A percentile compares a stretch with the other conserved stretches of the same genome.
Evolutionary conservation across 1,284 basidiomycete species (phyloP).

Genomic region (Boletus sp.): DNA sequence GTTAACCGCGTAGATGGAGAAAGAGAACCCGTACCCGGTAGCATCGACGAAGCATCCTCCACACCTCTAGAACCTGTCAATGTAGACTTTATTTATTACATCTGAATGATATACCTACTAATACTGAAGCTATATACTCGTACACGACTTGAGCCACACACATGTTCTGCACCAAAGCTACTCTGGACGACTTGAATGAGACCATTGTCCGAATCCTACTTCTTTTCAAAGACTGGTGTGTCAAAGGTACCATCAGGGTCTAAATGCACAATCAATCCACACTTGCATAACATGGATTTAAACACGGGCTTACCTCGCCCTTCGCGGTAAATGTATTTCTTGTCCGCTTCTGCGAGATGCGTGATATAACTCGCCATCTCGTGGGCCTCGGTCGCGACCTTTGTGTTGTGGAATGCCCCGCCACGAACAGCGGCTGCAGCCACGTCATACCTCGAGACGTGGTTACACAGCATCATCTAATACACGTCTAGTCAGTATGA

Average conservation of each 20-base stretch:
- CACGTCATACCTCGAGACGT: constrained; percentile 60
- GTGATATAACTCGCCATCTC: constrained; percentile 47
- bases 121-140: no score
- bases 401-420: constrained; percentile 47
- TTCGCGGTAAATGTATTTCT: constrained; percentile 50
- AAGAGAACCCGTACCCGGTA: no score
- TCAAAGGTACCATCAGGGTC: constrained; percentile 49
- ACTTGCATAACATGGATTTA: background rate
- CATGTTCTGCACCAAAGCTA: no score
- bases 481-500: constrained; percentile 6
- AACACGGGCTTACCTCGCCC: constrained; percentile 45
- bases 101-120: no score
- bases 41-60: no score
- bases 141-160: no score
- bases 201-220: no score
- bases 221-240: constrained; percentile 37
- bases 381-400: constrained; percentile 52
- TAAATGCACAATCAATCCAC: constrained; percentile 13
- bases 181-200: no score
- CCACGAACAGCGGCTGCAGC: constrained; percentile 55
- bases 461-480: constrained; percentile 69
- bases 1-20: no score
- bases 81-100: no score
- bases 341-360: constrained; percentile 54
- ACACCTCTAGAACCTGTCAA: no score